Conservation (phyloP, 2,329 filamentous ascomycete genomes). For the Penicillium sp. region DNA sequence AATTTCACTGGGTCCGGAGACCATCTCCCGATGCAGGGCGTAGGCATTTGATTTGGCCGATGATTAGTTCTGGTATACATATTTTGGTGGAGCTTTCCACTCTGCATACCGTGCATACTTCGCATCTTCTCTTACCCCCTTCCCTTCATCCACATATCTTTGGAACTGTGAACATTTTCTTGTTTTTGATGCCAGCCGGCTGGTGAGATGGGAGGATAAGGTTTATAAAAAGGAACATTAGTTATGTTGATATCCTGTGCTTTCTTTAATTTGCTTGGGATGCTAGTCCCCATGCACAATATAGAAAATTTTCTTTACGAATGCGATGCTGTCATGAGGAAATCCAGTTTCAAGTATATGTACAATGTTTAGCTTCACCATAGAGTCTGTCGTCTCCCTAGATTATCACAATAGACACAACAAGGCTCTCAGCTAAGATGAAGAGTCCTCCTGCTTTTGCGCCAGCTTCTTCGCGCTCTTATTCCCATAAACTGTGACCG, state of each 20-base stretch:
- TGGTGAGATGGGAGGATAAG: constrained; percentile 10
- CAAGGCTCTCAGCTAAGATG: background rate
- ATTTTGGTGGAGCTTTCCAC: background rate
- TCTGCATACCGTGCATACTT: background rate
- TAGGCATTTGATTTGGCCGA: constrained; percentile 11
- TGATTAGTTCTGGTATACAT: background rate
- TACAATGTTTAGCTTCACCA: background rate
- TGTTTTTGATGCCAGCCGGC: constrained; percentile 16
- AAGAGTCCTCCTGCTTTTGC: background rate
- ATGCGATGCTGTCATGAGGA: background rate
- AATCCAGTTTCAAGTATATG: background rate
- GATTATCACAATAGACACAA: background rate
- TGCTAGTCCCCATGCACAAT: background rate
- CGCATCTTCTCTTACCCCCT: background rate
- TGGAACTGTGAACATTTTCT: constrained; percentile 6
- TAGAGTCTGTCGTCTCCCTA: background rate
- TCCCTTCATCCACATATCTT: background rate
- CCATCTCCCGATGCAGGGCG: constrained; percentile 13
- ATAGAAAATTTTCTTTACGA: background rate
- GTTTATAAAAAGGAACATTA: background rate
- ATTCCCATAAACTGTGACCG: constrained; percentile 23
- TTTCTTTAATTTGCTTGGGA: background rate
- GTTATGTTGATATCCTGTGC: background rate
- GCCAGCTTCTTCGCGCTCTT: constrained; percentile 16
- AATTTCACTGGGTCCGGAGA: constrained; percentile 15